Evolutionary conservation across 2,329 filamentous ascomycete genomes (phyloP).

Genomic region (Hymenoscyphus occultus): DNA sequence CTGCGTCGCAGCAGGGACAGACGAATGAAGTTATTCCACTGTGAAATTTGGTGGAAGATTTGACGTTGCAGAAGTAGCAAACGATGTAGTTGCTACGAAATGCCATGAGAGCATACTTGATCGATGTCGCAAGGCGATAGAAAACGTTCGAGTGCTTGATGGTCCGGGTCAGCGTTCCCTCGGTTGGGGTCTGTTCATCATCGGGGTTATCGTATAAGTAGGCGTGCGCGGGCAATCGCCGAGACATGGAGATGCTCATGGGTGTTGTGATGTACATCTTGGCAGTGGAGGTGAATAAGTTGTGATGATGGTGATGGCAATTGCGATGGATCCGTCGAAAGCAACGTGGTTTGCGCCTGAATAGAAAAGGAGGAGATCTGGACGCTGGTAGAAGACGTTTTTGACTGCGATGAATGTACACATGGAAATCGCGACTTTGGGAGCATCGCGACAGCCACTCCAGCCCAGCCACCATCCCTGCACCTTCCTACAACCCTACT

Average conservation of each 20-base stretch:
- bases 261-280: background rate
- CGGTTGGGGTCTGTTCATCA: background rate
- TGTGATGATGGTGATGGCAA: background rate
- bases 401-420: no score
- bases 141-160: background rate
- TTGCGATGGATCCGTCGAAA: no score
- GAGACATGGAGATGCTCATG: background rate
- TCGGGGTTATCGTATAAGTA: background rate
- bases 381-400: no score
- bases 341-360: no score
- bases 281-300: background rate
- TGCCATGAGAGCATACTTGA: slow-evolving; percentile 29
- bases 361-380: no score
- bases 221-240: background rate
- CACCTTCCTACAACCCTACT: no score
- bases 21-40: slow-evolving; percentile 62
- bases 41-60: slow-evolving; percentile 58
- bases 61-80: slow-evolving; percentile 83
- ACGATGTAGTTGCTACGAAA: slow-evolving; percentile 42
- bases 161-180: no score
- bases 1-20: slow-evolving; percentile 76
- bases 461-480: no score
- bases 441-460: no score
- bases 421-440: no score
- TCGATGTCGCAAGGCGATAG: background rate